Evolutionary conservation across 169 alveolate genomes (phyloP).

Genomic region (Plasmodium cynomolgi): DNA sequence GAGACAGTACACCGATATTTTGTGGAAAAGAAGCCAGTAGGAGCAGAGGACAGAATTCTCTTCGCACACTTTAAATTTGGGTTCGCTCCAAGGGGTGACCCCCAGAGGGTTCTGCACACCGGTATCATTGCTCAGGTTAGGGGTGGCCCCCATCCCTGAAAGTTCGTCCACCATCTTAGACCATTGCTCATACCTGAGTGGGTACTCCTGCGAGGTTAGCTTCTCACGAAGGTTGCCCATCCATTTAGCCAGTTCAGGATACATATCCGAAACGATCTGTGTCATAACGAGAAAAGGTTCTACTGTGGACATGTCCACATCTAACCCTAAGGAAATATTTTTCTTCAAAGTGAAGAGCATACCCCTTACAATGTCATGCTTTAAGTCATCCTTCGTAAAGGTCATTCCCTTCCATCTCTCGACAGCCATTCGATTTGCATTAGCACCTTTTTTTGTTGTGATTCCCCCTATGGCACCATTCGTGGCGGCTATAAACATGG

Average conservation of each 20-base stretch:
- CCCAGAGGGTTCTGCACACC: neutral
- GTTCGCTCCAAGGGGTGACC: neutral
- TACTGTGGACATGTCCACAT: neutral
- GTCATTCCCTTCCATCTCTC: slow-evolving; percentile 9
- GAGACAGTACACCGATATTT: slow-evolving; percentile 39
- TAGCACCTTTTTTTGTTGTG: neutral
- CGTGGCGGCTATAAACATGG: neutral
- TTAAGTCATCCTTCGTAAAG: slow-evolving; percentile 14
- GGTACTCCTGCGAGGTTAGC: neutral
- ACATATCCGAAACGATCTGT: slow-evolving; percentile 29
- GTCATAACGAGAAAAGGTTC: slow-evolving; percentile 28
- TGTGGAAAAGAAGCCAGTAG: slow-evolving; percentile 48
- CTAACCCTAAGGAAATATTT: slow-evolving; percentile 12
- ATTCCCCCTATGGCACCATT: neutral
- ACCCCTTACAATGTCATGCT: slow-evolving; percentile 61
- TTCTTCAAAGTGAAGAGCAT: slow-evolving; percentile 33
- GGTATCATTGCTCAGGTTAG: neutral
- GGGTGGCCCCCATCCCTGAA: neutral
- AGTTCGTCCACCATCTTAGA: neutral
- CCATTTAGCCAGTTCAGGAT: slow-evolving; percentile 4
- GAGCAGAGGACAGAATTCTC: slow-evolving; percentile 34
- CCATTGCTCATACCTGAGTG: slow-evolving; percentile 43
- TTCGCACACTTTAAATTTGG: slow-evolving; percentile 27
- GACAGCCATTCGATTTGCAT: neutral
- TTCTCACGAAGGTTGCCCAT: neutral